These are phyloP conservation scores for Backusella sp. DNA, from an alignment of 192 early-diverging fungal genomes.

Conservation along the genomic window DNA sequence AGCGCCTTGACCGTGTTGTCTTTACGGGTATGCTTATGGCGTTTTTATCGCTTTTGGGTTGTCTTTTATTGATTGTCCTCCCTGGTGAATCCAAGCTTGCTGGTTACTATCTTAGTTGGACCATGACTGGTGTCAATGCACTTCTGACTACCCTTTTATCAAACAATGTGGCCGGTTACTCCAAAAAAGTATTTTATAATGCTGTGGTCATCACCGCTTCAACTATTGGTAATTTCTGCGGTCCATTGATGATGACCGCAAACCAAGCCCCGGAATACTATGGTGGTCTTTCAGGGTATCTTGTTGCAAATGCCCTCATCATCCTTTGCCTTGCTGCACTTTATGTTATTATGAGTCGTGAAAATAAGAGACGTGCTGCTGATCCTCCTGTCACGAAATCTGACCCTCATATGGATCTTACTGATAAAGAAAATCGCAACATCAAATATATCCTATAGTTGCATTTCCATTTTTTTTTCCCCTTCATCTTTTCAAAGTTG, in stretches of 20 bases:
- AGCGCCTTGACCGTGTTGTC: not conserved
- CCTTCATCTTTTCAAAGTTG: not conserved
- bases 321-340: constrained; percentile 9
- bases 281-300: constrained; percentile 6
- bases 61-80: not conserved
- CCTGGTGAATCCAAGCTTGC: not conserved
- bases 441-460: constrained; percentile 13
- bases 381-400: not conserved
- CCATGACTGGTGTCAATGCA: not conserved
- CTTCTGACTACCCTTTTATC: not conserved
- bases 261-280: constrained; percentile 14
- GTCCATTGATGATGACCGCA: constrained; percentile 15
- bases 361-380: constrained; percentile 1
- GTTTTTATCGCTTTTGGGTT: not conserved
- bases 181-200: constrained; percentile 14
- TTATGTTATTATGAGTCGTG: not conserved
- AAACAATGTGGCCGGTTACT: constrained; percentile 13
- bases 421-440: constrained; percentile 7
- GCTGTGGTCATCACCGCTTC: not conserved
- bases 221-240: constrained; percentile 22
- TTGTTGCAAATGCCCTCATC: constrained; percentile 3
- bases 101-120: constrained; percentile 17
- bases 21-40: not conserved
- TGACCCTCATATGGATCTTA: constrained; percentile 12
- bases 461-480: not conserved